Base-by-base conservation (phyloP, 331 rosid genomes). In the Quercus phellos region DNA sequence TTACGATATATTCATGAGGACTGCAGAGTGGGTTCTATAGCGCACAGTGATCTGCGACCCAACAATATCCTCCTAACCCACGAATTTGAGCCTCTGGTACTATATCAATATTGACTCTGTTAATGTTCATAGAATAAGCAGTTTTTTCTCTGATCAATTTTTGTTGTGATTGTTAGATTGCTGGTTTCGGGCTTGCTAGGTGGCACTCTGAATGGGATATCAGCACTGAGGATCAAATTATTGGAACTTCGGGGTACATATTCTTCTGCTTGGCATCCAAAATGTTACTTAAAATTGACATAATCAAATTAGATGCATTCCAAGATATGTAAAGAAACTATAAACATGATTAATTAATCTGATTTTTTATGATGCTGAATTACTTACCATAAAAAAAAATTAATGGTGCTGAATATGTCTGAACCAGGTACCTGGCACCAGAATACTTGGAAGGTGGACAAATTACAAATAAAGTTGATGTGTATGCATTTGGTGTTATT, bases 1-100 rank as follows among this genome's bases (percentile, higher is more conserved):
- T 81, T 94, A 77, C 87, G 98, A 59, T 94, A 92, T 80, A 97
- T 94, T 83, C 98, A 94, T 34, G 99, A 94, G 90, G 99, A 94
- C 85, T 94, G 99, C 70, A 82, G 97, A 90, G 98, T 92, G 19
- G 99, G 99, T 67, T 88, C 94, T 56, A 90, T 91, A 79, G 96
- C 91, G 78, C 99, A 94, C 87, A 88, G 90, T 84, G 99, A 94
- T 74, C 81, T 92, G 53, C 85, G 98, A 76, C 96, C 99, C 11
- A 90, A 87, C 78, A 94, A 94, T 85, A 90, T 94, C 60, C 98
- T 92, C 84, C 77, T 92, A 73, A 94, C 99, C 16, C 99, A 94
- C 77, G 93, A 92, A 85, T 91, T 91, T 75, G 99, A 94, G 75
- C 96, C 99, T 74, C 63, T 91, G 92, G 98, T 94, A 88, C 77